A percentile compares a stretch with the other conserved stretches of the same genome.
Conservation (phyloP, 2,329 filamentous ascomycete species). For the Teratosphaeria viscida region DNA sequence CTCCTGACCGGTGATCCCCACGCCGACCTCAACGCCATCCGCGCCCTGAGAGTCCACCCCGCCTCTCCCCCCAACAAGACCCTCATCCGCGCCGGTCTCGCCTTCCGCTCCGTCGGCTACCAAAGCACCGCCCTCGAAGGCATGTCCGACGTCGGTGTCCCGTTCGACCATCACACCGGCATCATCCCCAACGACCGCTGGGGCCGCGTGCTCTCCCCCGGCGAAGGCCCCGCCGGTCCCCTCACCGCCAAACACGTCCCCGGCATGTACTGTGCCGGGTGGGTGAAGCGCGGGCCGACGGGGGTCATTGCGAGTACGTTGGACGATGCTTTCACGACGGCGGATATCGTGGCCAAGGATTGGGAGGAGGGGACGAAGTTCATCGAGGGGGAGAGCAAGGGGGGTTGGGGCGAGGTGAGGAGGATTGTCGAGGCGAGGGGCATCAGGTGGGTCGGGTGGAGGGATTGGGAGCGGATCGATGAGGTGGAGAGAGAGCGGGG, state of each 20-base stretch:
- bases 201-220: conserved; percentile 54
- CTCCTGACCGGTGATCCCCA: conserved; percentile 18
- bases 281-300: conserved; percentile 90
- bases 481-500: conserved; percentile 62
- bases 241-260: conserved; percentile 44
- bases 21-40: conserved; percentile 19
- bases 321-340: conserved; percentile 85
- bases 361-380: conserved; percentile 47
- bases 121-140: conserved; percentile 69
- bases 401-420: conserved; percentile 70
- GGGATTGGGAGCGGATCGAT: conserved; percentile 81
- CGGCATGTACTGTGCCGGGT: conserved; percentile 85
- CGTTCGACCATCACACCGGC: conserved; percentile 65
- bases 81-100: conserved; percentile 54
- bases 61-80: conserved; percentile 22
- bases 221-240: conserved; percentile 29
- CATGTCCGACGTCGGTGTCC: conserved; percentile 60
- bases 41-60: conserved; percentile 14
- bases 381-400: conserved; percentile 22
- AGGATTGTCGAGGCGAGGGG: conserved; percentile 46
- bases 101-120: conserved; percentile 93
- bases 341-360: conserved; percentile 72
- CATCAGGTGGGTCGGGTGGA: conserved; percentile 62
- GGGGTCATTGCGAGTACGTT: conserved; percentile 95
- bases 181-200: conserved; percentile 72